Percentiles rank a stretch among this genome's conserved stretches.
Evolutionary conservation across 768 basidiomycete species (phyloP).

Genomic region (Psilocybe sp.): DNA sequence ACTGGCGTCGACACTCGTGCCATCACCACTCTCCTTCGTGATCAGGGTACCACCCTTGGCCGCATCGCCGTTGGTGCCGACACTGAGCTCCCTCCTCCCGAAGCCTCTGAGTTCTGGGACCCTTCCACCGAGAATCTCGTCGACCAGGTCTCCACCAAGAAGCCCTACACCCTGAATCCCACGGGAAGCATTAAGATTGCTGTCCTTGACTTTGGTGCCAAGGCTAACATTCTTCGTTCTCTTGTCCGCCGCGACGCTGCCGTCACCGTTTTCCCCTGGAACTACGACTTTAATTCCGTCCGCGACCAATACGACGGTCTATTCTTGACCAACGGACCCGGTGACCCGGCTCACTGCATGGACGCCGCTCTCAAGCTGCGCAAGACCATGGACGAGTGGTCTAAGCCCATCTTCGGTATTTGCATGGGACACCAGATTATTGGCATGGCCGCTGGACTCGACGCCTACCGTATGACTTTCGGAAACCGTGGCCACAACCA

Average conservation of each 20-base stretch:
- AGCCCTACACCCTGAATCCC: constrained; percentile 83
- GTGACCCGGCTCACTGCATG: constrained; percentile 88
- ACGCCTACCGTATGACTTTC: constrained; percentile 98
- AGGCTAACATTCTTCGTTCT: constrained; percentile 94
- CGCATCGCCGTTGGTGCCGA: constrained; percentile 83
- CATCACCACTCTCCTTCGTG: constrained; percentile 88
- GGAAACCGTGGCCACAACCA: constrained; percentile 99
- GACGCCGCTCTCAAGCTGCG: constrained; percentile 80
- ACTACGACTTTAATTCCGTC: constrained; percentile 92
- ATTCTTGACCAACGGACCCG: constrained; percentile 96
- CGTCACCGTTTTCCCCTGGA: constrained; percentile 96
- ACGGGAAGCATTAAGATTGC: constrained; percentile 88
- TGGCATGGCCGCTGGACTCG: constrained; percentile 94
- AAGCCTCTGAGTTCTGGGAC: constrained; percentile 83
- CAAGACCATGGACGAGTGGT: constrained; percentile 83
- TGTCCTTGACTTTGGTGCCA: constrained; percentile 95
- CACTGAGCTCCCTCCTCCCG: constrained; percentile 55
- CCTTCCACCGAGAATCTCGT: constrained; percentile 91
- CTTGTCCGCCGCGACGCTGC: constrained; percentile 88
- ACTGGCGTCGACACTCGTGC: constrained; percentile 98
- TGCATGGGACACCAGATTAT: constrained; percentile 99
- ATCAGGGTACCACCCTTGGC: constrained; percentile 96
- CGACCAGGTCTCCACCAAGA: constrained; percentile 85
- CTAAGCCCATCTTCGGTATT: constrained; percentile 93
- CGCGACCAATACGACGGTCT: constrained; percentile 92